Conservation (phyloP, 164 flowering plant species). For the Akebia trifoliata region DNA sequence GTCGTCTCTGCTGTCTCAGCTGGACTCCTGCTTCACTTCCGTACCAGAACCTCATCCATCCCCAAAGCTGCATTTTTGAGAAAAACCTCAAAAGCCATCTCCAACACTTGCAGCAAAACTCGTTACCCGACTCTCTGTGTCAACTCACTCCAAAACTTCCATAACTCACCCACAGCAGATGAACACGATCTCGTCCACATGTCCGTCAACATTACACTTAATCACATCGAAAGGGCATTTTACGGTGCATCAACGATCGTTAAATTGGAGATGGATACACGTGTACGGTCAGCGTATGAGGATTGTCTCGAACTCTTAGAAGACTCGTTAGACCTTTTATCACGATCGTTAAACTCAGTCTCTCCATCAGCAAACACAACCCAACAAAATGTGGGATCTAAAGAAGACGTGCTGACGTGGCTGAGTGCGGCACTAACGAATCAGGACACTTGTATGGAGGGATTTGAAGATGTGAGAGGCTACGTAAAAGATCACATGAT, state of each 20-base stretch:
- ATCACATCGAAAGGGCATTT: slow-evolving; percentile 40
- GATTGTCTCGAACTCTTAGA: slow-evolving; percentile 81
- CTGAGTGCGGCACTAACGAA: slow-evolving; percentile 87
- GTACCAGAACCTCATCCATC: slow-evolving; percentile 57
- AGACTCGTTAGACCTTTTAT: slow-evolving; percentile 61
- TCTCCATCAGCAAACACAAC: slow-evolving; percentile 6
- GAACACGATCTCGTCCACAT: slow-evolving; percentile 59
- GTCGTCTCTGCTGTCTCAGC: slow-evolving; percentile 43
- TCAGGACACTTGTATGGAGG: slow-evolving; percentile 90
- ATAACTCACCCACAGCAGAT: slow-evolving; percentile 38
- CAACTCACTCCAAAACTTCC: slow-evolving; percentile 49
- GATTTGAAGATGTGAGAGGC: slow-evolving; percentile 44
- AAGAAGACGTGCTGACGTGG: slow-evolving; percentile 83
- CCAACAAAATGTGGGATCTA: slow-evolving; percentile 3
- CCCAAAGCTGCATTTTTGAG: slow-evolving; percentile 53
- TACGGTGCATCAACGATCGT: slow-evolving; percentile 35
- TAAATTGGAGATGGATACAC: slow-evolving; percentile 49
- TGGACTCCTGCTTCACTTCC: slow-evolving; percentile 24
- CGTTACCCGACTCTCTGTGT: slow-evolving; percentile 51
- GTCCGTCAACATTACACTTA: slow-evolving; percentile 61
- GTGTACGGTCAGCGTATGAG: slow-evolving; percentile 56
- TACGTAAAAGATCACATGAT: slow-evolving; percentile 49
- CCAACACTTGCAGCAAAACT: slow-evolving; percentile 47
- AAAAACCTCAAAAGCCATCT: slow-evolving; percentile 49
- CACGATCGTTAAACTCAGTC: slow-evolving; percentile 45